Conservation (phyloP, 1,284 basidiomycete genomes). For the Polyporus tsugae region DNA sequence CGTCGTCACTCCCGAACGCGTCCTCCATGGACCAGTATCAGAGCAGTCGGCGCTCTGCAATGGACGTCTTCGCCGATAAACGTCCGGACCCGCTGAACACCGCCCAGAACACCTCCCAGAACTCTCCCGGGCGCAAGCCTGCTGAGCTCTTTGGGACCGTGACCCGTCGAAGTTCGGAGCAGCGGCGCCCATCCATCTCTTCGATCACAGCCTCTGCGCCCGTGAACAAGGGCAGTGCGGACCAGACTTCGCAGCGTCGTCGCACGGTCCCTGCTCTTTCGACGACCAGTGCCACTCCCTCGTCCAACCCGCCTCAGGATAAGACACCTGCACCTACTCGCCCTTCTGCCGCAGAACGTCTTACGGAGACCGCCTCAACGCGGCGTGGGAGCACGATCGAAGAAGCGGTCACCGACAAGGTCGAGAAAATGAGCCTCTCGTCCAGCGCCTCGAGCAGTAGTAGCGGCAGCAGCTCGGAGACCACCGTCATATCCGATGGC, state of each 20-base stretch:
- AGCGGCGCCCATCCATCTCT: constrained; percentile 57
- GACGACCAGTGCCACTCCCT: constrained; percentile 17
- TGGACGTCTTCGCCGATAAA: constrained; percentile 55
- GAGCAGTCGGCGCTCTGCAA: constrained; percentile 55
- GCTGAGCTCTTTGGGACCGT: constrained; percentile 58
- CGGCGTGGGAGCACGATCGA: constrained; percentile 43
- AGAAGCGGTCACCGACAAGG: constrained; percentile 48
- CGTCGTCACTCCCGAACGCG: constrained; percentile 45
- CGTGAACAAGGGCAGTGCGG: constrained; percentile 35
- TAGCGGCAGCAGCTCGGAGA: constrained; percentile 71
- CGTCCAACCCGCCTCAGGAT: constrained; percentile 8
- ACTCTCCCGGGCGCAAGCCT: constrained; percentile 68
- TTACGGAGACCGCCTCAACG: constrained; percentile 23
- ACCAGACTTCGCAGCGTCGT: constrained; percentile 41
- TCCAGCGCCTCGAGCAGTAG: constrained; percentile 56
- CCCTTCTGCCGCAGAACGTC: constrained; percentile 22
- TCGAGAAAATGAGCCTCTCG: constrained; percentile 50
- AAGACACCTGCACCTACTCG: constrained; percentile 16
- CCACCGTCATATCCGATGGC: constrained; percentile 81
- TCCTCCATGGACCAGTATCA: constrained; percentile 52
- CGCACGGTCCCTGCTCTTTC: constrained; percentile 39
- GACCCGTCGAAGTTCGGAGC: constrained; percentile 52
- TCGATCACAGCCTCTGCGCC: constrained; percentile 47
- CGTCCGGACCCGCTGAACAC: constrained; percentile 47
- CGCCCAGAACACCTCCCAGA: constrained; percentile 44